Evolutionary conservation across 495 filamentous ascomycete genomes (phyloP).

Genomic region (Aspergillus egyptiacus): DNA sequence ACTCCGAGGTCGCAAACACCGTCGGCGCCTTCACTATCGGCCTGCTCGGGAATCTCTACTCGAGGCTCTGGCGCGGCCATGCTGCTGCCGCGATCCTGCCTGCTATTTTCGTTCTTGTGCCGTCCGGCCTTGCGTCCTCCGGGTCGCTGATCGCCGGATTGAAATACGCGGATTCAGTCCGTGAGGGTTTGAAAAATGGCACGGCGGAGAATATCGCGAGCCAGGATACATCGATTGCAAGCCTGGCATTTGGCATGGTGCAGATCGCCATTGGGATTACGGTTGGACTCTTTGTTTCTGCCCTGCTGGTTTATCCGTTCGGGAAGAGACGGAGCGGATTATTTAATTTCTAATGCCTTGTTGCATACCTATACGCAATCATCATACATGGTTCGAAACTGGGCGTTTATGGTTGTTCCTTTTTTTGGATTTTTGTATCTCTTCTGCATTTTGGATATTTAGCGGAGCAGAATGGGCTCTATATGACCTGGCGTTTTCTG

Average conservation of each 20-base stretch:
- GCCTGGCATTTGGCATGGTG: constrained; percentile 78
- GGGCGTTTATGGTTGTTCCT: too few relatives aligned
- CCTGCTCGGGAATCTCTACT: constrained; percentile 80
- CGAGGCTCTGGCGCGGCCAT: constrained; percentile 71
- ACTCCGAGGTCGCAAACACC: constrained; percentile 77
- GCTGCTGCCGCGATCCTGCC: constrained; percentile 87
- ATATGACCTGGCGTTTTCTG: too few relatives aligned
- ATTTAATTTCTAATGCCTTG: constrained; percentile 79
- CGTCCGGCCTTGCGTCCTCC: constrained; percentile 76
- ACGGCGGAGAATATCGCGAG: constrained; percentile 33
- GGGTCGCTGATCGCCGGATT: constrained; percentile 76
- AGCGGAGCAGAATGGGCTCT: too few relatives aligned
- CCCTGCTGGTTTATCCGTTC: constrained; percentile 79
- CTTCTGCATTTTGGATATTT: too few relatives aligned
- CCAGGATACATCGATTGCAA: constrained; percentile 55
- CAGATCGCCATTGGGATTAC: constrained; percentile 92
- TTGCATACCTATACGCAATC: too few relatives aligned
- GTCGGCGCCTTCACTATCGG: constrained; percentile 84
- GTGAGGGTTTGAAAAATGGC: constrained; percentile 43
- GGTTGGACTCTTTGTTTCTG: constrained; percentile 79
- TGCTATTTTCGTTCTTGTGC: constrained; percentile 91
- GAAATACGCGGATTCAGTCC: constrained; percentile 68
- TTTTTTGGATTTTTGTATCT: too few relatives aligned
- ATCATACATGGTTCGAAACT: too few relatives aligned
- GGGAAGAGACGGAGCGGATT: constrained; percentile 83